Evolutionary conservation across 805 yeast species (phyloP).

Genomic region (Isabelozyma heimii): DNA sequence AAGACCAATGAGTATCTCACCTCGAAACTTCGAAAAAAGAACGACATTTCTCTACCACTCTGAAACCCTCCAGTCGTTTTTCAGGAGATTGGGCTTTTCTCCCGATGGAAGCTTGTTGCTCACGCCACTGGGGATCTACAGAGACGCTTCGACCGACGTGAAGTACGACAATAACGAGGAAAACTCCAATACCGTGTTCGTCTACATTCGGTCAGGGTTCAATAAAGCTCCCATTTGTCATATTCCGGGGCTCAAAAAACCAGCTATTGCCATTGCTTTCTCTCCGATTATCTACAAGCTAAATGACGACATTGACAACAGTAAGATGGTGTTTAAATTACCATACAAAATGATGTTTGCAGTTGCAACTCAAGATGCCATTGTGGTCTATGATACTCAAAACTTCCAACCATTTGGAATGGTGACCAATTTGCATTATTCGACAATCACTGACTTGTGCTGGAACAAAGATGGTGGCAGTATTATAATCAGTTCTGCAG

Average conservation of each 20-base stretch:
- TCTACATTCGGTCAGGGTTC: conserved; percentile 71
- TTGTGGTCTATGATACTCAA: conserved; percentile 79
- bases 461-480: conserved; percentile 80
- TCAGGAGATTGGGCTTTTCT: conserved; percentile 79
- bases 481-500: conserved; percentile 78
- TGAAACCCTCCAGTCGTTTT: conserved; percentile 87
- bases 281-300: conserved; percentile 62
- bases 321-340: conserved; percentile 44
- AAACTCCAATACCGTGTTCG: conserved; percentile 70
- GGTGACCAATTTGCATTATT: conserved; percentile 79
- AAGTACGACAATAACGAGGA: conserved; percentile 20
- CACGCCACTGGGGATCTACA: conserved; percentile 69
- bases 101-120: conserved; percentile 85
- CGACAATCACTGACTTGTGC: conserved; percentile 80
- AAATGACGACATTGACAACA: conserved; percentile 5
- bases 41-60: conserved; percentile 58
- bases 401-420: conserved; percentile 64
- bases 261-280: conserved; percentile 81
- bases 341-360: conserved; percentile 87
- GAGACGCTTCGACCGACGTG: conserved; percentile 3
- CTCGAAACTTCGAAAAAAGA: conserved; percentile 5
- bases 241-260: conserved; percentile 75
- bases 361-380: conserved; percentile 86
- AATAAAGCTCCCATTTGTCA: conserved; percentile 71
- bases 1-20: conserved; percentile 31